Evolutionary conservation across 805 yeast genomes (phyloP), one percentile per base, ranked within the genome.

Genomic region (Sungouiozyma intestinalis): DNA sequence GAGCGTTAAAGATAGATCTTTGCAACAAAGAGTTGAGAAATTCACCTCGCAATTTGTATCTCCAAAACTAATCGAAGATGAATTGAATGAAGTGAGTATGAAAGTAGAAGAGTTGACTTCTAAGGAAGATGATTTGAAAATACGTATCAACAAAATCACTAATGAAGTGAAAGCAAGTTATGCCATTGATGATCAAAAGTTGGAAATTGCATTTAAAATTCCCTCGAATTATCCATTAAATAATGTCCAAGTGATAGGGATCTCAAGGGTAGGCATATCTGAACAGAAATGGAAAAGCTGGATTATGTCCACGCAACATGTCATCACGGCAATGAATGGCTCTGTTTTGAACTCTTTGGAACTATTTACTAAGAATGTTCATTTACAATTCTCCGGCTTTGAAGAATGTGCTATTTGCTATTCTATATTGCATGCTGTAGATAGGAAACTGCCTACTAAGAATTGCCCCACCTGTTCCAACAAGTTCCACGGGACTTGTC

Each of bases 351-450:
- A 72, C 41, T 63, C 69, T 14, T 46, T 67, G 40, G 69, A 66
- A 38, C 55, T 64, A 31, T 64, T 67, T 43, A 53, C 66, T 39
- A 77, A 76, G 51, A 85, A 90, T 53, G 87, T 86, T 40, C 74
- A 77, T 42, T 69, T 84, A 52, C 94, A 88, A 57, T 88, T 94
- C 60, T 83, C 88, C 7, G 96, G 96, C 0, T 87, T 85, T 49
- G 96, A 86, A 54, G 97, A 90, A 46, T 92, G 99, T 72, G 95
- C 97, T 2, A 87, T 92, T 51, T 92, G 99, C 61, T 92, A 92
- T 61, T 83, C 95, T 14, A 81, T 90, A 43, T 66, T 92, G 48
- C 95, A 88, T 57, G 72, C 72, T 13, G 87, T 83, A 47, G 96
- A 87, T 55, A 85, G 84, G 53, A 81, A 95, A 6, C 71, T 92